Evolutionary conservation across 2,329 filamentous ascomycete species (phyloP).

Genomic region (Fusarium floridanum): DNA sequence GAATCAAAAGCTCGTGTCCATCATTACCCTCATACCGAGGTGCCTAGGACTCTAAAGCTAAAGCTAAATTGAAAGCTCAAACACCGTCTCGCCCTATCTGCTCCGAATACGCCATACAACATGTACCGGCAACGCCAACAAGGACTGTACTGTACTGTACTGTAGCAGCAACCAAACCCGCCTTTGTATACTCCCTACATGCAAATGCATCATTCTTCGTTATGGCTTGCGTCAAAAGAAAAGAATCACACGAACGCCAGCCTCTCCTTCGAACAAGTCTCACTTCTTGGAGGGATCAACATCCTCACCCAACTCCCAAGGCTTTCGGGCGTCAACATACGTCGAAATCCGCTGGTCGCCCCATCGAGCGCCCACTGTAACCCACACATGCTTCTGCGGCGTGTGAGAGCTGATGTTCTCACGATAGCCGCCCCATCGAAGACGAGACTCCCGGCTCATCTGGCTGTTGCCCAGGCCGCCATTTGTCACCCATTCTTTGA

Average conservation of each 20-base stretch:
- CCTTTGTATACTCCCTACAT: conserved; percentile 40
- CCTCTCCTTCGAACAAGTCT: conserved; percentile 22
- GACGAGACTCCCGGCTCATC: conserved; percentile 66
- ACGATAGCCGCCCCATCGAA: conserved; percentile 70
- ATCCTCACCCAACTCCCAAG: conserved; percentile 67
- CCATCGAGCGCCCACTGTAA: conserved; percentile 73
- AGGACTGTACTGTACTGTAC: conserved; percentile 6
- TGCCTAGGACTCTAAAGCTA: conserved; percentile 17
- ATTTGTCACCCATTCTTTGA: conserved; percentile 78
- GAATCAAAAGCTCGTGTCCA: not conserved
- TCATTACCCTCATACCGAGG: conserved; percentile 23
- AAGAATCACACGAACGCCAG: conserved; percentile 43
- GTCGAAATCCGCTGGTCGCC: conserved; percentile 69
- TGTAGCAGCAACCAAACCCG: conserved; percentile 33
- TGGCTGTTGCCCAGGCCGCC: conserved; percentile 77
- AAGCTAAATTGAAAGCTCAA: conserved; percentile 8
- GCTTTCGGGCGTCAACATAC: conserved; percentile 67
- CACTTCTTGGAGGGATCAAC: conserved; percentile 56
- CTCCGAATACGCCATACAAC: conserved; percentile 41
- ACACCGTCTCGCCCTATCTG: not conserved
- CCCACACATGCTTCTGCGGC: conserved; percentile 75
- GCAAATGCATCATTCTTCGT: conserved; percentile 46
- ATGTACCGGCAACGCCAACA: conserved; percentile 40
- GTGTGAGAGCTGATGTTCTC: conserved; percentile 65
- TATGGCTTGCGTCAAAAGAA: conserved; percentile 36